A percentile compares a stretch with the other conserved stretches of the same genome.
phyloP scores from a whole-genome alignment of 208 protist species.

The Lotmaria passim region DNA sequence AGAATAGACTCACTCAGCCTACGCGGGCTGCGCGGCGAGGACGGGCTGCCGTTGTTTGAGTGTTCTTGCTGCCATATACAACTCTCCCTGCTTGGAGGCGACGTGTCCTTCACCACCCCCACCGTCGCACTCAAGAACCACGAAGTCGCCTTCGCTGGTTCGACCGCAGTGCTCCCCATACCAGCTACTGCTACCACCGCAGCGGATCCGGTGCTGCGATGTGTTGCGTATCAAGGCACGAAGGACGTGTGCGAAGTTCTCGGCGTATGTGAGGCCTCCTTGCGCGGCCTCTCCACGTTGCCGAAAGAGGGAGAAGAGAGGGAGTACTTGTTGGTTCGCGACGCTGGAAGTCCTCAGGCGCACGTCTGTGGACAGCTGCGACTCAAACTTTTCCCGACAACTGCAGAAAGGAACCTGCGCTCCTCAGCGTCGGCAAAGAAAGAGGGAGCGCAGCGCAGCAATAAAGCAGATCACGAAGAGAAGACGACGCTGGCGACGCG shows the following conservation, averaged over 20 bases:
- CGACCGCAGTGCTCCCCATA: neutral
- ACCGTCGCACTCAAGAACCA: neutral
- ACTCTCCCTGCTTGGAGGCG: neutral
- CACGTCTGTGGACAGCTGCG: neutral
- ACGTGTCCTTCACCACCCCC: neutral
- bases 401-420: neutral
- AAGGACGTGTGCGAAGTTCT: neutral
- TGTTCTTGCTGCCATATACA: constrained; percentile 9
- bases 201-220: constrained; percentile 5
- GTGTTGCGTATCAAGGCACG: neutral
- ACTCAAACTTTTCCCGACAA: neutral
- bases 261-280: constrained; percentile 1
- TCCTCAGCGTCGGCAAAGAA: no score
- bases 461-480: no score
- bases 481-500: constrained; percentile 1
- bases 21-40: constrained; percentile 3
- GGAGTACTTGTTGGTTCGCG: constrained; percentile 1
- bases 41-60: constrained; percentile 1
- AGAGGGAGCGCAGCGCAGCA: no score
- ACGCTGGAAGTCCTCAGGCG: constrained; percentile 9
- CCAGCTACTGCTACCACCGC: no score
- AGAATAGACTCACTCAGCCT: neutral
- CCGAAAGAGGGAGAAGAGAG: neutral
- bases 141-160: neutral
- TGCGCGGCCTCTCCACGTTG: neutral